Percentiles rank a stretch among this genome's conserved stretches.
phyloP scores from a whole-genome alignment of 257 asterid genomes.

The Ilex aquifolium region DNA sequence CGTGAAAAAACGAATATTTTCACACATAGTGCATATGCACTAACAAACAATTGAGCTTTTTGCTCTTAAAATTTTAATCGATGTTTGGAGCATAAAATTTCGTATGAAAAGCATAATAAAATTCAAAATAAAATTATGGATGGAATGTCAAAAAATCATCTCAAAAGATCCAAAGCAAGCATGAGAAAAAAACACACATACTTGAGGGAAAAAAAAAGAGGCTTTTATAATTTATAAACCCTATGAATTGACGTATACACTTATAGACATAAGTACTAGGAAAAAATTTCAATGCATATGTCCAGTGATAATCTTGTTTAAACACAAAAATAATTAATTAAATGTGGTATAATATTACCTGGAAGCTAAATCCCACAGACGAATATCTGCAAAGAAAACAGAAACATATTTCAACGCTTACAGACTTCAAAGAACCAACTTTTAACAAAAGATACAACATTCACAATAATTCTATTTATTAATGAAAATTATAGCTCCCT shows the following conservation, averaged over 20 bases:
- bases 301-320: not conserved
- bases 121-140: too few relatives aligned
- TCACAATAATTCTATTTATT: not conserved
- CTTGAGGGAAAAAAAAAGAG: not conserved
- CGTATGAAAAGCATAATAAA: too few relatives aligned
- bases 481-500: not conserved
- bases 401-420: conserved; percentile 1
- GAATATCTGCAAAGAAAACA: conserved; percentile 60
- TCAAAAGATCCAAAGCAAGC: not conserved
- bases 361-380: conserved; percentile 90
- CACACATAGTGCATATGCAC: too few relatives aligned
- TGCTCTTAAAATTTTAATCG: too few relatives aligned
- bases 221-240: not conserved
- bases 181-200: not conserved
- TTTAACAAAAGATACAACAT: not conserved
- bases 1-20: too few relatives aligned
- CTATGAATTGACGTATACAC: not conserved
- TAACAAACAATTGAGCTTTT: too few relatives aligned
- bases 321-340: conserved; percentile 3
- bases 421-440: not conserved
- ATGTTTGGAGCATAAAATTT: too few relatives aligned
- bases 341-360: conserved; percentile 39
- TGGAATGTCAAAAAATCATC: too few relatives aligned
- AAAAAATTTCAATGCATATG: not conserved
- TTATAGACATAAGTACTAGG: not conserved